phyloP scores from a whole-genome alignment of 208 protist genomes.

The Leishmania aethiopica region DNA sequence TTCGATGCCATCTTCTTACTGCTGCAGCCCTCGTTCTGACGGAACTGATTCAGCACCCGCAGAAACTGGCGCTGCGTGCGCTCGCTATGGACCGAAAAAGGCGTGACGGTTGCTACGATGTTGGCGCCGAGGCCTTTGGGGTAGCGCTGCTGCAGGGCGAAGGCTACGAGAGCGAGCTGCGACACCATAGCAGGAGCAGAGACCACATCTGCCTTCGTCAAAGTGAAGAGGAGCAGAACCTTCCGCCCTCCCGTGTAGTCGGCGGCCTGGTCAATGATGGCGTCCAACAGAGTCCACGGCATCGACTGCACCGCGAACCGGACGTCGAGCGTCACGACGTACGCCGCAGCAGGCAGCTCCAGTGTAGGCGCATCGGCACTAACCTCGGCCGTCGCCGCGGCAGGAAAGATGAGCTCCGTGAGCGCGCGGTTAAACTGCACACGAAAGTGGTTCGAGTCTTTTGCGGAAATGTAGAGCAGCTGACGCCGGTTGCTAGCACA shows the following conservation, averaged over 20 bases:
- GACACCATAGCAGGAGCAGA: slow-evolving; percentile 73
- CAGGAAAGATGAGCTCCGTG: slow-evolving; percentile 72
- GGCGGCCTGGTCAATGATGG: slow-evolving; percentile 64
- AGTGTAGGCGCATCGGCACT: slow-evolving; percentile 18
- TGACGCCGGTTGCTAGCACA: slow-evolving; percentile 51
- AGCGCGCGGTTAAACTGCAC: slow-evolving; percentile 77
- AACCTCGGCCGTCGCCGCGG: not conserved
- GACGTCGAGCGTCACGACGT: slow-evolving; percentile 81
- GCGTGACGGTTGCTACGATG: slow-evolving; percentile 51
- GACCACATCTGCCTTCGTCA: slow-evolving; percentile 84
- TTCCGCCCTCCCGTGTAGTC: slow-evolving; percentile 63
- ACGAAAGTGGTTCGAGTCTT: slow-evolving; percentile 67
- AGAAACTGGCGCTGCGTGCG: slow-evolving; percentile 59
- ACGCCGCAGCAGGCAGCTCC: slow-evolving; percentile 74
- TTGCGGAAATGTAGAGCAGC: slow-evolving; percentile 67
- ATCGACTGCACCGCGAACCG: slow-evolving; percentile 83
- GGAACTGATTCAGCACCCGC: slow-evolving; percentile 73
- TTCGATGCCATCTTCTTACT: slow-evolving; percentile 65
- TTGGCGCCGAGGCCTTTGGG: slow-evolving; percentile 45
- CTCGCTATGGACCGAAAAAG: slow-evolving; percentile 69
- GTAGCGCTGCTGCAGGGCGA: slow-evolving; percentile 64
- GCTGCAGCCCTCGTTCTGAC: slow-evolving; percentile 50
- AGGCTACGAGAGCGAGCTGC: slow-evolving; percentile 72
- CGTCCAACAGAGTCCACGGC: slow-evolving; percentile 82
- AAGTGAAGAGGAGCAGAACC: slow-evolving; percentile 74